Conservation (phyloP, 2,329 filamentous ascomycete species). For the Paracoccidioides brasiliensis region DNA sequence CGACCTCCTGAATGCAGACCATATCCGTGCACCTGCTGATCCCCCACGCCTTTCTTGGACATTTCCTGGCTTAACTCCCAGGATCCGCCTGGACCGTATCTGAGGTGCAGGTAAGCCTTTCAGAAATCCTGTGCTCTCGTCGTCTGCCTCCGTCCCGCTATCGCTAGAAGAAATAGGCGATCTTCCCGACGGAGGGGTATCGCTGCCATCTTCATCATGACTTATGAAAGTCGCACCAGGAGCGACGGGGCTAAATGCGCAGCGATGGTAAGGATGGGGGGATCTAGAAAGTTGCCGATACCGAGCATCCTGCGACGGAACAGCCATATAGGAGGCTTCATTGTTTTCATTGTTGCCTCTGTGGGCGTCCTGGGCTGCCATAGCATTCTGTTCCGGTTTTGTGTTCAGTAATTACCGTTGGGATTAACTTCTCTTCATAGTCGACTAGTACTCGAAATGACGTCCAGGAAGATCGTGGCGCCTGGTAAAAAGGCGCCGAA, state of each 20-base stretch:
- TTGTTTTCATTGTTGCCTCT: constrained; percentile 15
- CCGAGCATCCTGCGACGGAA: not conserved
- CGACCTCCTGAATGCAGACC: constrained; percentile 15
- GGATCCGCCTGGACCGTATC: constrained; percentile 58
- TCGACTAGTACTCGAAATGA: not conserved
- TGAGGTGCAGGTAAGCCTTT: constrained; percentile 73
- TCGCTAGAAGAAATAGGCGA: constrained; percentile 58
- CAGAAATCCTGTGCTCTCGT: constrained; percentile 64
- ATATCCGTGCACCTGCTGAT: constrained; percentile 20
- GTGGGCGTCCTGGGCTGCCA: constrained; percentile 20
- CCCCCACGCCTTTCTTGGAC: constrained; percentile 18
- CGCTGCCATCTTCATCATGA: constrained; percentile 21
- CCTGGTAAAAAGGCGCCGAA: no score
- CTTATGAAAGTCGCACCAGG: constrained; percentile 27
- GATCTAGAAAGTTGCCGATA: constrained; percentile 13
- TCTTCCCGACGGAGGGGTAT: constrained; percentile 24
- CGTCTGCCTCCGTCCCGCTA: constrained; percentile 88
- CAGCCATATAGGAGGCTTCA: constrained; percentile 3
- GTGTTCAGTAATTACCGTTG: not conserved
- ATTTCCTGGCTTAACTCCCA: constrained; percentile 38
- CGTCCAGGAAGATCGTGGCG: not conserved
- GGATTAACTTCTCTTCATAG: not conserved
- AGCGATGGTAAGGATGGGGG: constrained; percentile 17
- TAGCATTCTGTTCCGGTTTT: constrained; percentile 17
- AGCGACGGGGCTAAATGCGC: constrained; percentile 8